Base-by-base conservation (phyloP, 805 yeast species). In the Yarrowia keelungensis region DNA sequence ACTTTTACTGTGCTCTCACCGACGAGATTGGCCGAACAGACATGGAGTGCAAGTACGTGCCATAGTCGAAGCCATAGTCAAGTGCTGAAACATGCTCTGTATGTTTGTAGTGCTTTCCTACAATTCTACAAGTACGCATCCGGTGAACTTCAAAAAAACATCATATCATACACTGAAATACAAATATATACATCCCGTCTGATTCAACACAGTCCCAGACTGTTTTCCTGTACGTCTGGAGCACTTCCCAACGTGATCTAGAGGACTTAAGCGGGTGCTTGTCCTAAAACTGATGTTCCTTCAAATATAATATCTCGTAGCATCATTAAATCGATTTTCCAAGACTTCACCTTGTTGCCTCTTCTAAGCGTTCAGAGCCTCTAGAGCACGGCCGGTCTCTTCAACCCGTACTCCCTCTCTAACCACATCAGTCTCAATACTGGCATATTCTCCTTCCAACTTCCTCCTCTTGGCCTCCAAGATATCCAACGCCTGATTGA, bases 21-120 rank as follows among this genome's bases (percentile, higher is more conserved):
- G 54, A 47, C 54, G 67, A 62, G 19, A 49, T 62, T 9, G 67
- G 67, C 46, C 67, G 67, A 47, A 62, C 67, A 22, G 67, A 62
- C 56, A 62, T 62, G 67, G 67, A 62, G 47, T 62, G 67, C 67
- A 62, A 62, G 56, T 62, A 62, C 32, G 67, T 62, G 15, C 67
- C 67, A 62, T 62, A 62, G 56, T 26, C 32, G 32, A 26, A 26
- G 32, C 32, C 32, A 26, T 26, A 26, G 32, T 26, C 32, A 26
- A 26, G 32, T 26, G 32, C 32, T 26, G 32, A 26, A 26, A 26
- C 32, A 26, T 26, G 32, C 32, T 26, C 32, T 26, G 32, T 26
- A 5, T 26, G 32, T 26, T 26, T 26, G 32, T 26, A 26, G 32
- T 26, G 32, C 32, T 26, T 26, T 26, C 32, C 32, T 26, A 26